These are phyloP conservation scores for Penicillium pulvis DNA, from an alignment of 495 filamentous ascomycete genomes.

Conservation along the genomic window DNA sequence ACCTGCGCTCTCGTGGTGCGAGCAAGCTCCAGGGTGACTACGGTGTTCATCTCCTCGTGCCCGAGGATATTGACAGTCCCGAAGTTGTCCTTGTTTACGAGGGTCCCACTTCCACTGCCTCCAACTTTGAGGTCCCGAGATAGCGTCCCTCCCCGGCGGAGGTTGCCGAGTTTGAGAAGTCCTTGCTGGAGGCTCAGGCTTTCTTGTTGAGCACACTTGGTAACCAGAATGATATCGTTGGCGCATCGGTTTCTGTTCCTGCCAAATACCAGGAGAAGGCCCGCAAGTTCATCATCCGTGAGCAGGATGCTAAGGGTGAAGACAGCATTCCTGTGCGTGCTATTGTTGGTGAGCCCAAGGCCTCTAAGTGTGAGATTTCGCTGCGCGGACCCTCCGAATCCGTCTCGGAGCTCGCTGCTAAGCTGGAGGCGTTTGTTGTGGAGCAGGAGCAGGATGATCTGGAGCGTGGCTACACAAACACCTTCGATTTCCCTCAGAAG, in stretches of 20 bases:
- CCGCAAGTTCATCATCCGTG: slow-evolving; percentile 70
- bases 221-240: slow-evolving; percentile 69
- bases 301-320: slow-evolving; percentile 66
- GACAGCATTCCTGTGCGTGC: slow-evolving; percentile 75
- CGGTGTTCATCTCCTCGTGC: slow-evolving; percentile 78
- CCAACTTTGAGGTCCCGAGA: slow-evolving; percentile 68
- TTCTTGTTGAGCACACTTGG: slow-evolving; percentile 70
- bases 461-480: slow-evolving; percentile 79
- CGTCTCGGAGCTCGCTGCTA: slow-evolving; percentile 69
- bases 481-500: slow-evolving; percentile 93
- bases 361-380: slow-evolving; percentile 55
- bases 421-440: slow-evolving; percentile 74
- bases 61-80: slow-evolving; percentile 60
- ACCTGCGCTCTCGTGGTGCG: slow-evolving; percentile 65
- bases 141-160: slow-evolving; percentile 62
- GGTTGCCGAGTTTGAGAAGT: slow-evolving; percentile 64
- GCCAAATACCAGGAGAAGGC: slow-evolving; percentile 82
- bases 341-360: slow-evolving; percentile 46
- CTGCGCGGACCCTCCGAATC: slow-evolving; percentile 74
- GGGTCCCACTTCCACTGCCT: slow-evolving; percentile 55
- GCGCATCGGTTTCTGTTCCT: slow-evolving; percentile 66
- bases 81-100: slow-evolving; percentile 88
- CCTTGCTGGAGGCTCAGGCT: slow-evolving; percentile 69
- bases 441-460: slow-evolving; percentile 85
- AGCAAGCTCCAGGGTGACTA: slow-evolving; percentile 68